phyloP scores from a whole-genome alignment of 352 stramenopile genomes.

The Phytophthora crassamura region DNA sequence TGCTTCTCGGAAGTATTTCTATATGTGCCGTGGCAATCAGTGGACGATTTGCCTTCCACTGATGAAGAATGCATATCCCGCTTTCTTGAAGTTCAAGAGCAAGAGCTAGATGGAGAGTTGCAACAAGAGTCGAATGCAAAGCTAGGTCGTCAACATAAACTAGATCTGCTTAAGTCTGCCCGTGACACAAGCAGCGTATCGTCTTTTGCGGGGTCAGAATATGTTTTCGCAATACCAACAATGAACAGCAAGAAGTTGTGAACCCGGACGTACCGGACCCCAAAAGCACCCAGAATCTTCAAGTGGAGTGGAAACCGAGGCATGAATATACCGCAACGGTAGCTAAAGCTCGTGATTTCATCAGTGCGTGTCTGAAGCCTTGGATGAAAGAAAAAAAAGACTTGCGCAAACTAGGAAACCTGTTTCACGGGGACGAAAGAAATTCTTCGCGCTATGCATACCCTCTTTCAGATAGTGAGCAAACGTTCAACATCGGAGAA shows the following conservation, averaged over 20 bases:
- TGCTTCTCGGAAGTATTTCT: slow-evolving; percentile 1
- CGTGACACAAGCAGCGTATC: background rate
- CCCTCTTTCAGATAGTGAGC: background rate
- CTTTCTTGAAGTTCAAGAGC: too few species aligned
- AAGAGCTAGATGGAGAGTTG: background rate
- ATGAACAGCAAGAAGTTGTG: background rate
- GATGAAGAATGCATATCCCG: too few species aligned
- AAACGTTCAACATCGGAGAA: background rate
- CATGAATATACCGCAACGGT: background rate
- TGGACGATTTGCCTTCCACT: background rate
- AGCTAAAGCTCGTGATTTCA: background rate
- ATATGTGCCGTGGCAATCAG: background rate
- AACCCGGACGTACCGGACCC: background rate
- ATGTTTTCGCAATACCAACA: background rate
- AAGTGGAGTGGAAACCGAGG: background rate
- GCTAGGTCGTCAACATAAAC: background rate
- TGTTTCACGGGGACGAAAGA: background rate
- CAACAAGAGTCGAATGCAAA: slow-evolving; percentile 4
- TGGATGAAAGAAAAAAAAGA: background rate
- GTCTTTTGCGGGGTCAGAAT: background rate
- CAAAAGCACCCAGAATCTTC: background rate
- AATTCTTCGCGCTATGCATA: background rate
- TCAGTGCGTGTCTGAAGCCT: background rate
- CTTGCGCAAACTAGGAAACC: background rate
- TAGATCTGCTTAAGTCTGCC: background rate